Evolutionary conservation across 2,329 filamentous ascomycete genomes (phyloP), one percentile per base, ranked within the genome.

Genomic region (Pestalotiopsis sp.): DNA sequence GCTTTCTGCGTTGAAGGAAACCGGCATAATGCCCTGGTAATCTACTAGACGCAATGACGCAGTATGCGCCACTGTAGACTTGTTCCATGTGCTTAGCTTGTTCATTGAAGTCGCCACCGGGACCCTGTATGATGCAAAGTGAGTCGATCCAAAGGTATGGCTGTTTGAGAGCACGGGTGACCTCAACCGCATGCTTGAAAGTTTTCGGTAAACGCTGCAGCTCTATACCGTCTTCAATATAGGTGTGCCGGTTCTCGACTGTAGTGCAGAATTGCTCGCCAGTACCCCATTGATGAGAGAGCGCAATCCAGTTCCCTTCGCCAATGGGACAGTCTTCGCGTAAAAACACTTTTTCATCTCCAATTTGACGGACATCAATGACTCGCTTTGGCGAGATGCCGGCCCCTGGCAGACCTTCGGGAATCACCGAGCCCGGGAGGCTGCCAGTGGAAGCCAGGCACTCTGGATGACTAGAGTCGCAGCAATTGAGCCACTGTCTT

Each of bases 61-160:
- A 77, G 66, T 76, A 76, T 0, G 76, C 76, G 1, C 58, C 66
- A 59, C 73, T 75, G 67, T 72, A 79, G 2, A 78, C 74, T 0
- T 72, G 38, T 52, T 76, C 76, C 77, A 79, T 78, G 6, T 66
- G 65, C 31, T 66, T 71, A 2, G 75, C 70, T 67, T 79, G 71
- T 0, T 63, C 7, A 1, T 72, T 39, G 36, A 75, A 78, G 61
- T 78, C 45, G 17, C 13, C 14, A 1, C 4, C 14, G n/a, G 2
- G 4, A 17, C 45, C 45, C 14, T n/a, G n/a, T n/a, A n/a, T n/a
- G n/a, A n/a, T n/a, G n/a, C n/a, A n/a, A n/a, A n/a, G n/a, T n/a
- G n/a, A 20, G 45, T 49, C 45, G n/a, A 49, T 49, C 45, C 45
- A 49, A 4, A 49, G 45, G 45, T 49, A 49, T 2, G 14, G 2